These are phyloP conservation scores for Melampsora americana DNA, from an alignment of 1,284 basidiomycete genomes.

Conservation along the genomic window DNA sequence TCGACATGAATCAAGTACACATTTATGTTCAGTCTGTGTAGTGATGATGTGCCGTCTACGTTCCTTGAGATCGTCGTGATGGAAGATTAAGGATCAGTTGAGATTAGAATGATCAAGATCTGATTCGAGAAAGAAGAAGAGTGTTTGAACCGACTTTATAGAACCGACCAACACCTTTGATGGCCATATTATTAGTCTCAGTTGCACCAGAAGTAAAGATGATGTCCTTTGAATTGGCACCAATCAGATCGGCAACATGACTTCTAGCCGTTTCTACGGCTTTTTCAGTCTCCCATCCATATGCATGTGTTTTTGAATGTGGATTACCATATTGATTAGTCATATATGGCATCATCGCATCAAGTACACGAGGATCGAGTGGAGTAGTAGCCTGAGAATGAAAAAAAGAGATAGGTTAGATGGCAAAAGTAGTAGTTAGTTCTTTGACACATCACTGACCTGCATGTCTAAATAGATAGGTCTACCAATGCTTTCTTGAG, in stretches of 20 bases:
- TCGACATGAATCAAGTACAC: slow-evolving; percentile 95
- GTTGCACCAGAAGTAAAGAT: slow-evolving; percentile 98
- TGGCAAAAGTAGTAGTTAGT: neutral
- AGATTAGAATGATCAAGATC: slow-evolving; percentile 3
- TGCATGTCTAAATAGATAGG: slow-evolving; percentile 97
- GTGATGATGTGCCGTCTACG: slow-evolving; percentile 59
- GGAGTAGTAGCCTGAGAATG: slow-evolving; percentile 81
- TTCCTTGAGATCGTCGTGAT: neutral
- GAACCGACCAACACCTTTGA: slow-evolving; percentile 95
- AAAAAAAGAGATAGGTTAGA: slow-evolving; percentile 8
- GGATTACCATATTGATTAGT: slow-evolving; percentile 98
- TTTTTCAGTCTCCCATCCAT: slow-evolving; percentile 97
- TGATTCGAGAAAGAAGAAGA: slow-evolving; percentile 41
- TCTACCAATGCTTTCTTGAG: slow-evolving; percentile 54
- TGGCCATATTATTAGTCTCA: slow-evolving; percentile 95
- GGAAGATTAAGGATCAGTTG: neutral
- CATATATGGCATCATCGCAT: slow-evolving; percentile 92
- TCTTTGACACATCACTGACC: slow-evolving; percentile 57
- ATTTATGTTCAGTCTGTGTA: slow-evolving; percentile 81
- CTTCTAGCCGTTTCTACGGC: slow-evolving; percentile 87
- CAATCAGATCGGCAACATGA: slow-evolving; percentile 86
- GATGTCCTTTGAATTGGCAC: slow-evolving; percentile 91
- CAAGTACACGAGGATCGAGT: slow-evolving; percentile 92
- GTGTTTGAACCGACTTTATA: slow-evolving; percentile 77
- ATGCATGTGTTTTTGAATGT: slow-evolving; percentile 94